Evolutionary conservation across 306 rosid genomes (phyloP).

Genomic region (Acmispon strigosus): DNA sequence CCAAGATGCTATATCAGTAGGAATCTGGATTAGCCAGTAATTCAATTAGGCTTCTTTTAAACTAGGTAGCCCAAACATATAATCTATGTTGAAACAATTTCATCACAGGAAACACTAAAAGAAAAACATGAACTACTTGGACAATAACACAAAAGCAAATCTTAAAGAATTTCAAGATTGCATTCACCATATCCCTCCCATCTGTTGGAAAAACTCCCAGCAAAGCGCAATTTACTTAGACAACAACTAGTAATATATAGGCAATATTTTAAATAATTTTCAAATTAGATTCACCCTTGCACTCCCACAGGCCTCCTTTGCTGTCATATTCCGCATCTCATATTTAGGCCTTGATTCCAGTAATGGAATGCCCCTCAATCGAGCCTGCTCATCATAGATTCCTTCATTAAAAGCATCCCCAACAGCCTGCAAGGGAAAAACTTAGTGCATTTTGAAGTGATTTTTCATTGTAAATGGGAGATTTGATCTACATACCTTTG

Average conservation of each 20-base stretch:
- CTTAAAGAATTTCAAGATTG: neutral
- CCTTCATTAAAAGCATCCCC: slow-evolving; percentile 76
- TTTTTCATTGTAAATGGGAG: slow-evolving; percentile 2
- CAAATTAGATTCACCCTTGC: slow-evolving; percentile 51
- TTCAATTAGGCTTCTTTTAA: slow-evolving; percentile 12
- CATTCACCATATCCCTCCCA: slow-evolving; percentile 43
- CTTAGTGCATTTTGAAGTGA: slow-evolving; percentile 8
- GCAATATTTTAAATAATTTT: neutral
- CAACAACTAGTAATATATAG: slow-evolving; percentile 1
- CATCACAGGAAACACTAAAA: neutral
- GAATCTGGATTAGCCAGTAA: neutral
- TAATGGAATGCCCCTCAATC: slow-evolving; percentile 75
- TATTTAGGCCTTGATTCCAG: slow-evolving; percentile 94
- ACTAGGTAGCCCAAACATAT: neutral
- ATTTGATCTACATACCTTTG: slow-evolving; percentile 54
- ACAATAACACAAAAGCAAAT: neutral
- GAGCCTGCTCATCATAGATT: slow-evolving; percentile 84
- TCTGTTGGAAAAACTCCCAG: slow-evolving; percentile 6
- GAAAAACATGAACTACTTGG: neutral
- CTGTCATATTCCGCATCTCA: slow-evolving; percentile 90
- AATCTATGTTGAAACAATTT: slow-evolving; percentile 2
- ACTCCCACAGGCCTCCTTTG: slow-evolving; percentile 83
- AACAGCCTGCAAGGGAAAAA: slow-evolving; percentile 62
- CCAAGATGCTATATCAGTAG: slow-evolving; percentile 8
- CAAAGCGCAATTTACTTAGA: slow-evolving; percentile 7